Percentiles rank a stretch among this genome's conserved stretches.
Conservation (phyloP, 2,329 filamentous ascomycete species). For the Xylaria sp. region DNA sequence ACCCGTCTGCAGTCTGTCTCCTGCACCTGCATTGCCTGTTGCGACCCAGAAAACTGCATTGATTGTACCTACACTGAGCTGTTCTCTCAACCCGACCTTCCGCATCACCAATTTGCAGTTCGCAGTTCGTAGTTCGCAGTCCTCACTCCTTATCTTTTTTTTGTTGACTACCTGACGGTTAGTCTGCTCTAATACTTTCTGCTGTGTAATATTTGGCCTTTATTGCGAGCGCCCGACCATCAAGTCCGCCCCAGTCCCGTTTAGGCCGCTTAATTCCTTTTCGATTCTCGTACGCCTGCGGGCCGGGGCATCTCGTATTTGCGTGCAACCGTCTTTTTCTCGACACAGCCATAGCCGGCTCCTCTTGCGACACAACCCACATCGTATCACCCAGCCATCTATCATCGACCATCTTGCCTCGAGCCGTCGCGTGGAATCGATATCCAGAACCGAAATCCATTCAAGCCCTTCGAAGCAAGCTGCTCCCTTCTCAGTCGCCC, state of each 20-base stretch:
- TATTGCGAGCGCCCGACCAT: slow-evolving; percentile 22
- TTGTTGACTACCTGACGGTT: neutral
- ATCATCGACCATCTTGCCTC: slow-evolving; percentile 10
- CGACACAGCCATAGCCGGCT: slow-evolving; percentile 25
- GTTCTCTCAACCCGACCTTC: slow-evolving; percentile 12
- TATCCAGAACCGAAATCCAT: slow-evolving; percentile 14
- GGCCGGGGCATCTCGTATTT: slow-evolving; percentile 42
- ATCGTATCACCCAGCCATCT: slow-evolving; percentile 20
- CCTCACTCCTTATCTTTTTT: slow-evolving; percentile 6
- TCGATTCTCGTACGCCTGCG: slow-evolving; percentile 38
- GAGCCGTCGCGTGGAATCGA: slow-evolving; percentile 22
- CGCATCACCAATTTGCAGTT: slow-evolving; percentile 6
- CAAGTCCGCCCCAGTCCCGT: slow-evolving; percentile 22
- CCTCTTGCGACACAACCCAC: slow-evolving; percentile 32
- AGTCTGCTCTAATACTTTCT: slow-evolving; percentile 14
- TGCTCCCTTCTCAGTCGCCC: slow-evolving; percentile 36
- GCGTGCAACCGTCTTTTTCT: slow-evolving; percentile 37
- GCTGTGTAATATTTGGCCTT: slow-evolving; percentile 24
- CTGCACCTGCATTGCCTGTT: slow-evolving; percentile 24
- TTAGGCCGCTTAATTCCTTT: slow-evolving; percentile 37
- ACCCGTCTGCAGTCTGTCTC: slow-evolving; percentile 13
- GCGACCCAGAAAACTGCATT: slow-evolving; percentile 25
- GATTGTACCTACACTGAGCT: neutral
- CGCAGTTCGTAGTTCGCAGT: neutral
- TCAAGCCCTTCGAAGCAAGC: slow-evolving; percentile 4